Evolutionary conservation across 345 rosid species (phyloP).

Genomic region (Melaleuca quinquenervia): DNA sequence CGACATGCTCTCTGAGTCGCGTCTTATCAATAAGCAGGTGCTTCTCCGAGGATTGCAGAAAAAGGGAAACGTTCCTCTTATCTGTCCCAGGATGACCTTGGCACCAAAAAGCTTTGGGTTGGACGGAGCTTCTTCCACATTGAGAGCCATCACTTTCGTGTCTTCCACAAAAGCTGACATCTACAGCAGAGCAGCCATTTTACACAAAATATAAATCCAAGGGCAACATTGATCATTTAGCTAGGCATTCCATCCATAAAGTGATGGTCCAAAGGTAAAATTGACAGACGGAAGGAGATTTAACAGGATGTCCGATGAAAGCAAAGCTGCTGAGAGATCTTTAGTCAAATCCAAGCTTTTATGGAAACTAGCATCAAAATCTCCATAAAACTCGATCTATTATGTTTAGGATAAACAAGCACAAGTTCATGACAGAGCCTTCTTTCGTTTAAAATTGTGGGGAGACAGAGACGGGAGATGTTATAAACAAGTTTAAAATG

Average conservation of each 20-base stretch:
- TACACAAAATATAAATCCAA: neutral
- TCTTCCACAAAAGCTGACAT: constrained; percentile 81
- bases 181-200: constrained; percentile 11
- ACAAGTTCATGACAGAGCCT: neutral
- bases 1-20: too few species aligned
- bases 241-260: too few species aligned
- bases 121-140: constrained; percentile 78
- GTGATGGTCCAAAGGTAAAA: too few species aligned
- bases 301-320: neutral
- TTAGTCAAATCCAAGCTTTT: constrained; percentile 74
- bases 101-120: constrained; percentile 75
- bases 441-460: too few species aligned
- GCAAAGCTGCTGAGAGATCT: constrained; percentile 81
- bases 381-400: constrained; percentile 89
- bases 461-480: too few species aligned
- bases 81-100: constrained; percentile 67
- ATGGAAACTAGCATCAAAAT: constrained; percentile 75
- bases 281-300: too few species aligned
- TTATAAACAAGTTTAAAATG: too few species aligned
- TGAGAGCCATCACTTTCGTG: constrained; percentile 73
- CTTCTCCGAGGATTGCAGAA: too few species aligned
- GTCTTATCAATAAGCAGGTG: too few species aligned
- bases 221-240: neutral
- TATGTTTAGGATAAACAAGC: neutral
- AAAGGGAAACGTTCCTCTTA: constrained; percentile 9